Evolutionary conservation across 176 grass and related monocot species (phyloP), one percentile per base, ranked within the genome.

Genomic region (Aegilops speltoides): DNA sequence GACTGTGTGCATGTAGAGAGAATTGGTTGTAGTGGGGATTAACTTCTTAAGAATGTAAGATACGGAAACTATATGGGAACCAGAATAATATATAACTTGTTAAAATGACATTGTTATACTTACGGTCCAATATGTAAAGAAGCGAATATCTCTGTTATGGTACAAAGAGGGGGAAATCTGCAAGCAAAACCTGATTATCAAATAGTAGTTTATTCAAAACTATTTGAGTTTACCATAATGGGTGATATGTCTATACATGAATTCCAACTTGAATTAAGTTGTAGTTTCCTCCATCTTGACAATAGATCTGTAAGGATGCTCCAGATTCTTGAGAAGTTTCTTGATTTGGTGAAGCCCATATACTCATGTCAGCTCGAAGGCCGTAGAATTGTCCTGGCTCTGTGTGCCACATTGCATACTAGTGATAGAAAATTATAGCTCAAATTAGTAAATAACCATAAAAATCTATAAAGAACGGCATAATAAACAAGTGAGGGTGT

Each of bases 111-210:
- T 19, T 31, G 28, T 70, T 60, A 26, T 31, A 59, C 89, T 87
- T 87, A 91, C 89, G 1, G 64, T 85, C 85, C 73, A 91, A 40
- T 83, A 82, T 80, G 79, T 84, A 71, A 83, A 91, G 89, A 91
- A 91, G 62, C n/a, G 89, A 10, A 84, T 45, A 57, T 91, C 84
- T 10, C 22, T 52, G 52, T 87, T 79, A n/a, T 79, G 31, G 14
- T 91, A 87, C 25, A 83, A 38, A 26, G 59, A 10, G 13, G 73
- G 79, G 17, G 22, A 19, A 48, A 90, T 80, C 84, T 91, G 82
- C 36, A 87, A 48, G 31, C 0, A 6, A 78, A 78, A 37, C 2
- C 7, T 24, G 2, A 57, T 14, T 36, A 19, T 2, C 3, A n/a
- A 37, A 60, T 15, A 3, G 17, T 13, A 13, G 28, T 17, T 68